Conservation (phyloP, 805 yeast genomes). For the Starmerella stigmatis region DNA sequence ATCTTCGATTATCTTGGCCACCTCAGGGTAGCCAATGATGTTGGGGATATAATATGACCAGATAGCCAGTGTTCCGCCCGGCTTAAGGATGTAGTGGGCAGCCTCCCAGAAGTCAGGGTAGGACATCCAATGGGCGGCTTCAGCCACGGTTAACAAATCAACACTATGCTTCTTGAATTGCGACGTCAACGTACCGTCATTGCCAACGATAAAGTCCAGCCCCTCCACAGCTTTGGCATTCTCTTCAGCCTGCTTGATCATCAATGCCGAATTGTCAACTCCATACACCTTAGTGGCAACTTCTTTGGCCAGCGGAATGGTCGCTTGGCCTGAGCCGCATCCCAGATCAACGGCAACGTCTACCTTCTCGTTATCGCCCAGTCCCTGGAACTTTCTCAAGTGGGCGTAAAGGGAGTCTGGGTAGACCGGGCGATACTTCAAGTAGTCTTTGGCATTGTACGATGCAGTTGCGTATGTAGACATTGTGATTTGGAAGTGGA, state of each 20-base stretch:
- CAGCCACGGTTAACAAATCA: conserved; percentile 66
- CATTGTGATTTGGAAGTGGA: no score
- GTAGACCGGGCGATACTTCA: conserved; percentile 55
- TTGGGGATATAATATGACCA: conserved; percentile 76
- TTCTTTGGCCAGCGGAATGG: conserved; percentile 39
- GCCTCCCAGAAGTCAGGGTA: conserved; percentile 44
- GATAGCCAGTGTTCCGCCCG: conserved; percentile 58
- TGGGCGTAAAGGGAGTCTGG: conserved; percentile 42
- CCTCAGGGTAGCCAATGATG: conserved; percentile 41
- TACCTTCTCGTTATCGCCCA: conserved; percentile 20
- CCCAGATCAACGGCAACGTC: conserved; percentile 55
- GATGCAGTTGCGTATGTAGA: conserved; percentile 47
- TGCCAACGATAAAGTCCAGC: conserved; percentile 19
- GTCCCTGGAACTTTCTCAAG: conserved; percentile 31
- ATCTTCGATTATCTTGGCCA: conserved; percentile 43
- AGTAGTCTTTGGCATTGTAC: conserved; percentile 47
- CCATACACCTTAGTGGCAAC: conserved; percentile 46
- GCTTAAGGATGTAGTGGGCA: conserved; percentile 41
- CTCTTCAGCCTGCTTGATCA: conserved; percentile 42
- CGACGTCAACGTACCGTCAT: conserved; percentile 23
- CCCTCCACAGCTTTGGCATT: not conserved
- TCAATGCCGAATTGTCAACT: conserved; percentile 47
- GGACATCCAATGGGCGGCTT: conserved; percentile 77
- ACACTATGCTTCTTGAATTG: conserved; percentile 32
- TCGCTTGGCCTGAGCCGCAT: conserved; percentile 70